These are phyloP conservation scores for Lathyrus sativus DNA, from an alignment of 306 rosid species.

Conservation along the genomic window DNA sequence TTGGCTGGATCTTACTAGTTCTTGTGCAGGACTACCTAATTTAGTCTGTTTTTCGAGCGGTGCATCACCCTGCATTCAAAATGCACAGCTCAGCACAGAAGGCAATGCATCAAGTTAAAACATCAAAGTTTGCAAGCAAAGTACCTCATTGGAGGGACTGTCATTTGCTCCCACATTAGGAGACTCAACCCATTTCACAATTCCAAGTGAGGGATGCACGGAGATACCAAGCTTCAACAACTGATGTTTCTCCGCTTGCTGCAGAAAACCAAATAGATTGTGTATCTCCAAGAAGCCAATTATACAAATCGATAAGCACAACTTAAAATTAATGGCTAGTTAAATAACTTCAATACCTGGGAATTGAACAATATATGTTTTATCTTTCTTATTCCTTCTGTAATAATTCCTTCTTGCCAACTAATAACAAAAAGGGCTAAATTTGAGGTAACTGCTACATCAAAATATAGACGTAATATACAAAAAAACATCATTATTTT, in stretches of 20 bases:
- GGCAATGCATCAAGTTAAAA: constrained; percentile 4
- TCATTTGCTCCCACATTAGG: constrained; percentile 47
- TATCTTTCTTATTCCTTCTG: constrained; percentile 80
- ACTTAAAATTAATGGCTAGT: not conserved
- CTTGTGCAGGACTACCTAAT: constrained; percentile 57
- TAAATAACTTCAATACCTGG: constrained; percentile 54
- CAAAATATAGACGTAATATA: constrained; percentile 6
- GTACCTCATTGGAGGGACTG: constrained; percentile 60
- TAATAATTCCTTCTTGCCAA: constrained; percentile 92
- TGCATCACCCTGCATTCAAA: constrained; percentile 65
- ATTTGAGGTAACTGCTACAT: constrained; percentile 31
- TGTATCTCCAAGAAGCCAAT: constrained; percentile 8
- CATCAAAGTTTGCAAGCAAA: constrained; percentile 28
- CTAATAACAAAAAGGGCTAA: constrained; percentile 50
- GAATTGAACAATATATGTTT: constrained; percentile 69
- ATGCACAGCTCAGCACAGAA: constrained; percentile 38
- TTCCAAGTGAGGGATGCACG: constrained; percentile 89
- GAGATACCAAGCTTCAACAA: constrained; percentile 81
- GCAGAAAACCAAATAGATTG: constrained; percentile 38
- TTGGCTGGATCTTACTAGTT: constrained; percentile 78
- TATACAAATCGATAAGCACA: not conserved
- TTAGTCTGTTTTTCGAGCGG: constrained; percentile 80
- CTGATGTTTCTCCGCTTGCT: constrained; percentile 74
- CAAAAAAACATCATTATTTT: not conserved
- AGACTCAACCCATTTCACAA: constrained; percentile 79